A percentile compares a stretch with the other conserved stretches of the same genome.
phyloP scores from a whole-genome alignment of 2,329 filamentous ascomycete genomes.

The Beauveria brongniartii region DNA sequence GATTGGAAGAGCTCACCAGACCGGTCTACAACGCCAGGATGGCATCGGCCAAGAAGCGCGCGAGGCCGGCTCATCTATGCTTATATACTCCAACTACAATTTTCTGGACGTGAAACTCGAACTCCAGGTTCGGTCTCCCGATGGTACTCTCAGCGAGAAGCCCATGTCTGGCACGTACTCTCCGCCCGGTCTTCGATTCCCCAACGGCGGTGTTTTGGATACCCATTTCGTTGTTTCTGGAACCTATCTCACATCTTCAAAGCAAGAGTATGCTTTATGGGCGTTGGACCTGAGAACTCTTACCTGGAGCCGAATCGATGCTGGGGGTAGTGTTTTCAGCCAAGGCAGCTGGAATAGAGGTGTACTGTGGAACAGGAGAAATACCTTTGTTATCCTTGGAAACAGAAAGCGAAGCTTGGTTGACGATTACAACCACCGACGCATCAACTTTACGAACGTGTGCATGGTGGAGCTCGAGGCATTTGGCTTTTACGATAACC shows the following conservation, averaged over 20 bases:
- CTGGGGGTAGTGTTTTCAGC: constrained; percentile 86
- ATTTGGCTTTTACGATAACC: constrained; percentile 95
- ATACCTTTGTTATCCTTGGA: constrained; percentile 91
- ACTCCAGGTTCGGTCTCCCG: constrained; percentile 76
- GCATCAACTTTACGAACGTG: constrained; percentile 94
- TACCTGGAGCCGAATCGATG: constrained; percentile 93
- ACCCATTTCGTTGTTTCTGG: constrained; percentile 96
- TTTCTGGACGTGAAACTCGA: constrained; percentile 96
- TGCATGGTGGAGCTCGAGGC: constrained; percentile 96
- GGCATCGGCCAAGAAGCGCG: constrained; percentile 43
- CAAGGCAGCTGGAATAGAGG: constrained; percentile 98
- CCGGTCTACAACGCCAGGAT: constrained; percentile 33
- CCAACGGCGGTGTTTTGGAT: constrained; percentile 91
- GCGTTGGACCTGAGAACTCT: constrained; percentile 80
- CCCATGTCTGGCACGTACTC: constrained; percentile 82
- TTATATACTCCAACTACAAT: constrained; percentile 99
- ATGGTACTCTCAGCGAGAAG: constrained; percentile 78
- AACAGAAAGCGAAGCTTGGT: constrained; percentile 90
- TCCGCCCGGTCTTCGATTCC: constrained; percentile 87
- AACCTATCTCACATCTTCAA: constrained; percentile 93
- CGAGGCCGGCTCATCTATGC: constrained; percentile 64
- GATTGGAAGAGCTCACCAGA: constrained; percentile 53
- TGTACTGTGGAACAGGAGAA: constrained; percentile 84
- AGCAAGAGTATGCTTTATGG: constrained; percentile 97
- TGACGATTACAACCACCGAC: constrained; percentile 95